Evolutionary conservation across 306 rosid genomes (phyloP), one percentile per base, ranked within the genome.

Genomic region (Calophaca sinica): DNA sequence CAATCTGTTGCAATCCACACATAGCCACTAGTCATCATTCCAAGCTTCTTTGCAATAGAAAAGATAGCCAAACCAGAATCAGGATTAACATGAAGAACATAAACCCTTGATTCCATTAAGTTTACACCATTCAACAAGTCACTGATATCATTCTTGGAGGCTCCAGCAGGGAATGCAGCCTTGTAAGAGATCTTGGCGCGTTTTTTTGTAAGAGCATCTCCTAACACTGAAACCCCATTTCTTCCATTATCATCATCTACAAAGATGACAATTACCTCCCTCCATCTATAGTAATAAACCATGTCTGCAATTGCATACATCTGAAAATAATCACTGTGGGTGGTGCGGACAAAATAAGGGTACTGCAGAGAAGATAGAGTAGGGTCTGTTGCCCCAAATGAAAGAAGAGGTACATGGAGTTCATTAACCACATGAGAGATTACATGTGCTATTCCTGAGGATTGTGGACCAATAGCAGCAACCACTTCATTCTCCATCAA

Each of bases 1-100:
- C 96, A 90, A 82, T 92, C 96, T 35, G 97, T 92, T 53, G 96
- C 93, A 72, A 94, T 92, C 99, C 99, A 94, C 9, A 92, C 98
- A 68, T 90, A 94, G 68, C 89, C 91, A 41, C 45, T 54, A 28
- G 49, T 45, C 91, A 83, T 87, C 98, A 94, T 94, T 42, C 90
- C 89, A 58, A 94, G 89, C 57, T 82, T 70, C 81, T 85, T 89
- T 3, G 98, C 98, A 14, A 80, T 48, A 20, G 91, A 57, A 13
- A 94, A 92, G 36, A 94, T 33, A 2, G 9, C 7, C 86, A 94
- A 84, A 79, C 97, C 96, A 20, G 85, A 32, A 86, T 96, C 99
- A 32, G 98, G 99, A 79, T 92, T 92, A 26, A 90, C 99, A 62
- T 96, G 98, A 9, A 96, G 86, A 51, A 96, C 81, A 78, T 78